A percentile compares a stretch with the other conserved stretches of the same genome.
These are phyloP conservation scores for Eucalyptus erythrocorys DNA, from an alignment of 345 rosid genomes.

Conservation along the genomic window DNA sequence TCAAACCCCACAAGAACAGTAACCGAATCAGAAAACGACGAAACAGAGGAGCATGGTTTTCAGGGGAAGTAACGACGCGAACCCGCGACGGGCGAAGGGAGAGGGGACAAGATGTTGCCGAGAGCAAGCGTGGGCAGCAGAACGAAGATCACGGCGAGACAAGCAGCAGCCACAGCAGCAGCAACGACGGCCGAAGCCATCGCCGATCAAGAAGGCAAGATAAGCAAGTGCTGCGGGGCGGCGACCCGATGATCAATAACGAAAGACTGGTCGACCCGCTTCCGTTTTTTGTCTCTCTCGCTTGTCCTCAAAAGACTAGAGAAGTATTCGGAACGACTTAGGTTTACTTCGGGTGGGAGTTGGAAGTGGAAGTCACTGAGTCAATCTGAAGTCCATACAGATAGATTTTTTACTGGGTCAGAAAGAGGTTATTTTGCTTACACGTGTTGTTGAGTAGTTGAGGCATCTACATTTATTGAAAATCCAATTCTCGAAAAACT, in stretches of 20 bases:
- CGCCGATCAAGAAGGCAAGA: not conserved
- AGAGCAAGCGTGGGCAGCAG: slow-evolving; percentile 9
- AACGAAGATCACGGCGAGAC: slow-evolving; percentile 8
- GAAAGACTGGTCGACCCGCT: not conserved
- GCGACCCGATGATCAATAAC: not conserved
- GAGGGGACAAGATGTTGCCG: slow-evolving; percentile 21
- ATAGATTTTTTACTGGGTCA: not conserved
- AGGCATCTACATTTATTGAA: not conserved
- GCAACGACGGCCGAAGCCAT: not conserved
- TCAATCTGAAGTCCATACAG: not conserved
- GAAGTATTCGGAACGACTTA: not conserved
- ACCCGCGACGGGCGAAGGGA: slow-evolving; percentile 9
- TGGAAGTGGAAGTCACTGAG: not conserved
- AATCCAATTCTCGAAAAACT: not conserved
- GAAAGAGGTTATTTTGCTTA: not conserved
- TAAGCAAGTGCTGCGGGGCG: not conserved
- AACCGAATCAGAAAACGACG: not conserved
- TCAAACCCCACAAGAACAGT: not conserved
- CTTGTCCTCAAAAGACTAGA: not conserved
- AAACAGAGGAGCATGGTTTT: not conserved
- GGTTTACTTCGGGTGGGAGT: not conserved
- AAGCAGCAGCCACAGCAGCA: not conserved
- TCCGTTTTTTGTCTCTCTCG: not conserved
- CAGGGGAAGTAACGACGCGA: not conserved
- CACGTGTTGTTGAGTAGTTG: not conserved